Base-by-base conservation (phyloP, 495 filamentous ascomycete genomes). In the Margaritispora aquatica region DNA sequence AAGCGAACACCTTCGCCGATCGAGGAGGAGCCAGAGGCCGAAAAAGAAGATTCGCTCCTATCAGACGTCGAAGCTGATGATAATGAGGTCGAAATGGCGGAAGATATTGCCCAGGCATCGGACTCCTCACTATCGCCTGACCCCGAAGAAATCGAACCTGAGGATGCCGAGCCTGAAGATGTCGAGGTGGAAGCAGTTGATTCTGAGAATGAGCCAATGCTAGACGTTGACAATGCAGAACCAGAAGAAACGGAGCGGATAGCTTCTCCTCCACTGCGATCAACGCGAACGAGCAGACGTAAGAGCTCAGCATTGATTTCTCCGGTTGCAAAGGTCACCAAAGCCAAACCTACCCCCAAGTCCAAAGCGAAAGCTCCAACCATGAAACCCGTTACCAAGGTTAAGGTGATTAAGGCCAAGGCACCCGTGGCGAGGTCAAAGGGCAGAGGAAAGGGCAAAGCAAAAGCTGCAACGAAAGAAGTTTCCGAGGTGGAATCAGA, bases 191-290 rank as follows among this genome's bases (percentile, higher is more conserved):
- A 34, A 15, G 56, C 57, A 29, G 29, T 29, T 57, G 67, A 71
- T 54, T 66, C 61, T 46, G 70, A 71, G 62, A 66, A 66, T 36
- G 66, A 68, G 15, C 69, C 68, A 60, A 55, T 62, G 48, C 59
- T 62, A 23, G 55, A 51, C 31, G 46, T 55, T n/a, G 55, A 62
- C 7, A 21, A 36, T 19, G n/a, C n/a, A n/a, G 52, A 54, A 29
- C 7, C 17, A 2, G 27, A 52, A 29, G 50, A 52, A 29, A 26
- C 24, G 2, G 27, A 17, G 2, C 48, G 21, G 24, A 53, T 31
- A 36, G 29, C 52, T 10, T 36, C 52, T 38, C 52, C 55, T 15
- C 9, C n/a, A 8, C 27, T 53, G 19, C 46, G 36, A 4, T 19
- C 29, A 0, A 50, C 29, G 51, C 36, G 47, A 44, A 20, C 46